Evolutionary conservation across 108 stramenopile species (phyloP), one percentile per base, ranked within the genome.

Genomic region (Discostella stelligeroides): DNA sequence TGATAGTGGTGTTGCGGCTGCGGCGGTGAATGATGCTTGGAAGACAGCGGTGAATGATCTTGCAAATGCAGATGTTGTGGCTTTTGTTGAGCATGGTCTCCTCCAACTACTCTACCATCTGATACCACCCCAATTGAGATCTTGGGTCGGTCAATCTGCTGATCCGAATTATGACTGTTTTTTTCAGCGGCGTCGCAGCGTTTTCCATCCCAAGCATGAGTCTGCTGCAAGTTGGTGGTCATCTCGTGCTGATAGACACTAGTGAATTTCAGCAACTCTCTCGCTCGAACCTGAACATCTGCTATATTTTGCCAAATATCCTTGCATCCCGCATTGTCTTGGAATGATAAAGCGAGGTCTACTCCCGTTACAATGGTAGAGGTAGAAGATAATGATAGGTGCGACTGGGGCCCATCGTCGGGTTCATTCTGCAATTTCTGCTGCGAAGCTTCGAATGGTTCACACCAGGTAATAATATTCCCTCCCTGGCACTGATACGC

Each of bases 381-480:
- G 72, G 63, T 15, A 23, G 62, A 28, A 10, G 25, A 14, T 54
- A 27, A 23, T 14, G 25, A 29, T 6, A 4, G 57, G 14, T 37
- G 28, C 27, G 53, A 23, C 28, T 11, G n/a, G 25, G 53, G 7
- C 2, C 8, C 37, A 56, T 56, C 55, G 17, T 37, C 51, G 24
- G 6, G 3, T 51, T 51, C 13, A 4, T 27, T 51, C 27, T 25
- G 24, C 1, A 23, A 27, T 23, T 51, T 27, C 1, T 17, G 47
- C 48, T 37, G 28, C 34, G 17, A 37, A 23, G 13, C 47, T 38
- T 68, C 74, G 66, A 81, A 90, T 14, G 94, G 91, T 68, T 95
- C 94, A 67, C 90, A 91, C 94, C 94, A 95, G 13, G 94, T 95
- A 66, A 95, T 92, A 54, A 95, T 95, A 68, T 95, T 92, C 24